These are phyloP conservation scores for Mycosarcoma maydis DNA, from an alignment of 1,284 basidiomycete species.

Conservation along the genomic window DNA sequence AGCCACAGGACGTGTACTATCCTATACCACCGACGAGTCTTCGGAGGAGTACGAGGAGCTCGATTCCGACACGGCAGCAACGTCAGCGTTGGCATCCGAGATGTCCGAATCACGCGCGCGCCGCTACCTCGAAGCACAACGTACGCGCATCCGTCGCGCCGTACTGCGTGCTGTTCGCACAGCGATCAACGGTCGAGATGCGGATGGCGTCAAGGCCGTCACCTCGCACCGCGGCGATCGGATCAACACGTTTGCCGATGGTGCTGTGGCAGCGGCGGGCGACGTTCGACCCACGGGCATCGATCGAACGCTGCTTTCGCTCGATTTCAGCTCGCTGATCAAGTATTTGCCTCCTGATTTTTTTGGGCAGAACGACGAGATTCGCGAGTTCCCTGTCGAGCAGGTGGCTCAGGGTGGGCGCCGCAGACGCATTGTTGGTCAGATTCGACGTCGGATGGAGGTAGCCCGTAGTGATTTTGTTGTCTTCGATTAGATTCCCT, in stretches of 20 bases:
- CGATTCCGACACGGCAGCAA: conserved; percentile 22
- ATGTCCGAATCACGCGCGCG: conserved; percentile 34
- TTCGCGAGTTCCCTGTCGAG: conserved; percentile 62
- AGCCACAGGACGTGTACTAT: conserved; percentile 5
- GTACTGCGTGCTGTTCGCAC: conserved; percentile 56
- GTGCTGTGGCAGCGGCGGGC: conserved; percentile 26
- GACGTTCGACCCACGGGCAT: conserved; percentile 18
- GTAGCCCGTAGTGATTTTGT: conserved; percentile 62
- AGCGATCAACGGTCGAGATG: conserved; percentile 59
- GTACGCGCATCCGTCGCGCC: conserved; percentile 55
- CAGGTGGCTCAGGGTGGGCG: conserved; percentile 51
- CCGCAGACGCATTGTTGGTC: conserved; percentile 54
- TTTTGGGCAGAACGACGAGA: conserved; percentile 57
- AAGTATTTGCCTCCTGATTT: conserved; percentile 55
- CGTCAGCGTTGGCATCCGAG: conserved; percentile 16
- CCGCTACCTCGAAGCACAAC: conserved; percentile 48
- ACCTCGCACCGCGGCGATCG: conserved; percentile 36
- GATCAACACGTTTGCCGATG: conserved; percentile 35
- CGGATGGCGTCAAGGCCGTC: conserved; percentile 41
- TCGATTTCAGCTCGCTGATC: conserved; percentile 56
- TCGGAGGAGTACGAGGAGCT: conserved; percentile 41
- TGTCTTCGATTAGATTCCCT: conserved; percentile 37
- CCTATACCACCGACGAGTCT: conserved; percentile 27
- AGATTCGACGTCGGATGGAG: conserved; percentile 60
- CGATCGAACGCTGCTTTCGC: conserved; percentile 44